Conservation (phyloP, 768 basidiomycete species). For the Trametes sanguinea region DNA sequence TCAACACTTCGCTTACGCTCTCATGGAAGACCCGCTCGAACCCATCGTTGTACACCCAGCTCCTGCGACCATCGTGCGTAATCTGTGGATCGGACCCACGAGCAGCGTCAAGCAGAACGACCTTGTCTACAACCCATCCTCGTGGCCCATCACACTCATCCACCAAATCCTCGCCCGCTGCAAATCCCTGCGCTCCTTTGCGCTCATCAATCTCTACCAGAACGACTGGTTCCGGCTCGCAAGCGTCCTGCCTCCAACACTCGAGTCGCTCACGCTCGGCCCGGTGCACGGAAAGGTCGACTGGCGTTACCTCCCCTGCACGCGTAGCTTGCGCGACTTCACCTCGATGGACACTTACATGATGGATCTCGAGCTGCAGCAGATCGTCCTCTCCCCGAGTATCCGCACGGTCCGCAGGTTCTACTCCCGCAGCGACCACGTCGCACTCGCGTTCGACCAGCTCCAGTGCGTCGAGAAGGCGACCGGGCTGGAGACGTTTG, state of each 20-base stretch:
- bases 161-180: slow-evolving; percentile 36
- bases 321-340: slow-evolving; percentile 28
- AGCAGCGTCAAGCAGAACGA: slow-evolving; percentile 12
- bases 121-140: slow-evolving; percentile 33
- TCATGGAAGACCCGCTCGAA: not conserved
- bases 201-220: slow-evolving; percentile 37
- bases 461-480: slow-evolving; percentile 31
- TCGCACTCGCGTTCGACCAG: slow-evolving; percentile 34
- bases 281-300: slow-evolving; percentile 40
- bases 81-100: not conserved
- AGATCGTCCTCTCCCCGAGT: slow-evolving; percentile 34
- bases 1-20: slow-evolving; percentile 13
- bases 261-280: slow-evolving; percentile 37
- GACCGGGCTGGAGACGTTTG: slow-evolving; percentile 30
- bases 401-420: slow-evolving; percentile 35
- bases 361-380: slow-evolving; percentile 39
- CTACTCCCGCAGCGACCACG: slow-evolving; percentile 18
- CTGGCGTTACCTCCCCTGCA: slow-evolving; percentile 28
- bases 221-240: slow-evolving; percentile 35
- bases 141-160: slow-evolving; percentile 38
- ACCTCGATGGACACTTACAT: slow-evolving; percentile 39
- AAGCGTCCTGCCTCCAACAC: slow-evolving; percentile 34
- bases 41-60: not conserved
- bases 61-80: slow-evolving; percentile 24
- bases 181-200: slow-evolving; percentile 32